Base-by-base conservation (phyloP, 1,284 basidiomycete species). In the Cystobasidium sp. region DNA sequence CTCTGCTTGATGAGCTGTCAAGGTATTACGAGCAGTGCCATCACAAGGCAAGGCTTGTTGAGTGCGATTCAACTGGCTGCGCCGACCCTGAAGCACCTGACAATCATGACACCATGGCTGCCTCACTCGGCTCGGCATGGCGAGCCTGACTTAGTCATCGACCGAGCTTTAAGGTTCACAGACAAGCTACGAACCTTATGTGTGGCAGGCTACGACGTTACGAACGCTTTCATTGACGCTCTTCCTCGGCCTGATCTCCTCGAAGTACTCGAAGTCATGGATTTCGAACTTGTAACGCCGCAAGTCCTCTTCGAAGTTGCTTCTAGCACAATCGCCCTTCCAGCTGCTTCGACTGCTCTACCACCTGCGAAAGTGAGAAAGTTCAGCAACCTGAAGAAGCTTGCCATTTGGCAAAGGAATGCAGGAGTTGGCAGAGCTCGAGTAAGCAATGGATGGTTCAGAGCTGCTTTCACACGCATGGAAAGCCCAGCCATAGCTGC, bases 1-100 rank as follows among this genome's bases (percentile, higher is more conserved):
- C 55, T 75, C 37, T 72, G 69, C 47, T 31, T 75, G 14, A 72
- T 75, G 75, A 72, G 68, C 51, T 75, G 74, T 47, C 74, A 75
- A 58, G 74, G 74, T 24, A 75, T 75, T n/a, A 75, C 75, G 12
- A 66, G 68, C 18, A 58, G 51, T 53, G 75, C 69, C 14, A 75
- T 75, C 14, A 75, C 69, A 14, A 39, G 65, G 6, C 59, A 52
- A 41, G 75, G 75, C 12, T 24, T 75, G 18, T 52, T 75, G 14
- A 22, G 52, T 4, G 68, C 69, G 22, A 46, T 75, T 22, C 39
- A 62, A 46, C 44, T 31, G 14, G 52, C 53, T 31, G 68, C 47
- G 10, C 52, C 62, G 20, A 64, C 67, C n/a, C 64, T 75, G 14
- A 53, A 66, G 31, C 51, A 75, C 41, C 68, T 75, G 2, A 59